phyloP scores from a whole-genome alignment of 1,139 yeast species.

The Diutina pseudorugosa region DNA sequence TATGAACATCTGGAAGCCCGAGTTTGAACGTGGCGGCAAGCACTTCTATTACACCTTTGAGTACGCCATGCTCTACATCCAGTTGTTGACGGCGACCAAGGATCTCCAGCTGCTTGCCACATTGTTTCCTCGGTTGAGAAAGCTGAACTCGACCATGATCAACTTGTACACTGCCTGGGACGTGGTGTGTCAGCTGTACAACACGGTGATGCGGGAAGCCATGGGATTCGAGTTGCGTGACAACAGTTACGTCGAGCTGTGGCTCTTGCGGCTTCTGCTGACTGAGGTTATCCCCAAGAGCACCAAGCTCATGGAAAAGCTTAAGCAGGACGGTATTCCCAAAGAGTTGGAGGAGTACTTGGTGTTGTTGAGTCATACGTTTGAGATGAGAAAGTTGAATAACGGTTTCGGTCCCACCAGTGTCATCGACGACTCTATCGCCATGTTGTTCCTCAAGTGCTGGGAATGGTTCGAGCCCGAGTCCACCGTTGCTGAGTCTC shows the following conservation, averaged over 20 bases:
- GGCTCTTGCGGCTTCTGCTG: constrained; percentile 33
- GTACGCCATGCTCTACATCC: constrained; percentile 55
- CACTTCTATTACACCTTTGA: constrained; percentile 72
- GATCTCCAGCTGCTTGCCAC: constrained; percentile 50
- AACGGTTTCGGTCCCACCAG: constrained; percentile 81
- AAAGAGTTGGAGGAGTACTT: not conserved
- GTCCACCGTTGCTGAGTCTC: constrained; percentile 10
- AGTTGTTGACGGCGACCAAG: constrained; percentile 36
- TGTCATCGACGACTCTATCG: constrained; percentile 61
- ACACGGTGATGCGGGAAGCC: constrained; percentile 36
- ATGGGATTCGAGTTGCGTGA: constrained; percentile 27
- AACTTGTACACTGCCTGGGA: constrained; percentile 58
- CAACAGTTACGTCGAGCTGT: constrained; percentile 32
- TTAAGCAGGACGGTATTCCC: constrained; percentile 12
- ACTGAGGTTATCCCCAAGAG: constrained; percentile 33
- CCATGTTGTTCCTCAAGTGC: constrained; percentile 45
- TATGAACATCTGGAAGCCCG: constrained; percentile 89
- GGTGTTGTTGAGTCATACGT: constrained; percentile 22
- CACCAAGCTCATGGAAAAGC: constrained; percentile 17
- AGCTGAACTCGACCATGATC: constrained; percentile 67
- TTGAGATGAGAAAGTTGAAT: constrained; percentile 59
- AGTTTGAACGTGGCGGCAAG: constrained; percentile 82
- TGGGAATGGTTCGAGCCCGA: constrained; percentile 15
- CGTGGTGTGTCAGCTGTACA: constrained; percentile 31
- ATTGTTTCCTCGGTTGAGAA: constrained; percentile 58